These are phyloP conservation scores for Gyromitra esculenta DNA, from an alignment of 2,329 filamentous ascomycete genomes.

Conservation along the genomic window DNA sequence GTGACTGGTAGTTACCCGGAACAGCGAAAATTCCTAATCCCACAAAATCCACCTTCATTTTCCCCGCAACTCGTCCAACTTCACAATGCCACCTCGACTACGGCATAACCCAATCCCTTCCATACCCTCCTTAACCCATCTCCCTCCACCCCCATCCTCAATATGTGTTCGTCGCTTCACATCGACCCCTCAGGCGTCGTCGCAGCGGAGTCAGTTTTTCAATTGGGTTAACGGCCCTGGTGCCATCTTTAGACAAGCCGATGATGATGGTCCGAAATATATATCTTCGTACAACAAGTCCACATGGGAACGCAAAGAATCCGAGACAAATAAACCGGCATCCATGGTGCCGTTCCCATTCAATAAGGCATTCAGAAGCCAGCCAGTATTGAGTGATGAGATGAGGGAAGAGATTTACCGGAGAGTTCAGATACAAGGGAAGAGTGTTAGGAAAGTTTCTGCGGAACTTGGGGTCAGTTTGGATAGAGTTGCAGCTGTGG, in stretches of 20 bases:
- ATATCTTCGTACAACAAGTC: conserved; percentile 40
- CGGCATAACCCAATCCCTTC: conserved; percentile 50
- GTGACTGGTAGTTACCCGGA: conserved; percentile 33
- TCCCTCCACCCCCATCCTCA: conserved; percentile 41
- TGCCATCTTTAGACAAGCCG: conserved; percentile 53
- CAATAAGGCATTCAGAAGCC: conserved; percentile 76
- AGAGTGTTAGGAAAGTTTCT: conserved; percentile 79
- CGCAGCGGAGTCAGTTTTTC: conserved; percentile 53
- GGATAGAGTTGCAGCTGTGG: conserved; percentile 83
- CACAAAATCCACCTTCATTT: conserved; percentile 28
- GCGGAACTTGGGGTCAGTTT: conserved; percentile 81
- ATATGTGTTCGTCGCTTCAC: conserved; percentile 47
- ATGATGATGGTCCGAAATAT: conserved; percentile 51
- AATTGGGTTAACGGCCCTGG: conserved; percentile 55
- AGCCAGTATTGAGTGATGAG: conserved; percentile 77
- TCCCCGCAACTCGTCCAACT: conserved; percentile 27
- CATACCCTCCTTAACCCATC: conserved; percentile 40
- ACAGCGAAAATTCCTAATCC: conserved; percentile 30
- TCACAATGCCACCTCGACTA: conserved; percentile 56
- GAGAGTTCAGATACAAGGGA: conserved; percentile 71
- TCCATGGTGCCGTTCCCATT: conserved; percentile 72
- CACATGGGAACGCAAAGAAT: conserved; percentile 47
- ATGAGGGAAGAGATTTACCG: conserved; percentile 78
- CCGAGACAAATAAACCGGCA: not conserved
- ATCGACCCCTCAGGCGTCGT: conserved; percentile 42